A percentile compares a stretch with the other conserved stretches of the same genome.
phyloP scores from a whole-genome alignment of 2,329 filamentous ascomycete species.

The Trichocomaceae sp. region DNA sequence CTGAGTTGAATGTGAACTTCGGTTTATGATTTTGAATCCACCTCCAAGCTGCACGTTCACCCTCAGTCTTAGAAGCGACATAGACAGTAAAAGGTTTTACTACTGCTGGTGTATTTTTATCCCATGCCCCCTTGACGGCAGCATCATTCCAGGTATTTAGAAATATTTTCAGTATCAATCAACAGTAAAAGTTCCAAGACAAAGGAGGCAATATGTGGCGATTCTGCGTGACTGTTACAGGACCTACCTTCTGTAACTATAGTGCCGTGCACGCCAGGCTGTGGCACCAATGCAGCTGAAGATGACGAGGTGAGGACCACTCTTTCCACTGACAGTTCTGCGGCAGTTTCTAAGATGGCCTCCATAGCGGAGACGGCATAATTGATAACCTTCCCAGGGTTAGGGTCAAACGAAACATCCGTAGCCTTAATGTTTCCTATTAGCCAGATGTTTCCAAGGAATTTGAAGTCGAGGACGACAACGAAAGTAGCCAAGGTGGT shows the following conservation, averaged over 20 bases:
- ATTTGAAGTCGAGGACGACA: too few relatives aligned
- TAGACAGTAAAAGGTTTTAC: slow-evolving; percentile 31
- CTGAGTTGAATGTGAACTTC: slow-evolving; percentile 35
- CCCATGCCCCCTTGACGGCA: slow-evolving; percentile 31
- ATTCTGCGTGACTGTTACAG: background rate
- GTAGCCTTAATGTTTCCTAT: background rate
- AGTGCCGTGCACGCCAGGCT: slow-evolving; percentile 8
- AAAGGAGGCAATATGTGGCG: too few relatives aligned
- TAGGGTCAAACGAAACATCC: slow-evolving; percentile 30
- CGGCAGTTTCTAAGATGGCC: slow-evolving; percentile 28
- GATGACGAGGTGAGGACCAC: slow-evolving; percentile 14
- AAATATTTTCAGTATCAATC: background rate
- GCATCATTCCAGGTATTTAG: slow-evolving; percentile 17
- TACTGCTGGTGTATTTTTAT: slow-evolving; percentile 22
- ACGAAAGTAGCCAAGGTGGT: too few relatives aligned
- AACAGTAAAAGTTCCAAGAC: background rate
- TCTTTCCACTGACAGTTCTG: slow-evolving; percentile 13
- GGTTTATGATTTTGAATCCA: slow-evolving; percentile 41
- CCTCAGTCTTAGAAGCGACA: slow-evolving; percentile 42
- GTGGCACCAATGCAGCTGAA: background rate
- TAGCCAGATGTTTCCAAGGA: background rate
- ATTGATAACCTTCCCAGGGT: slow-evolving; percentile 41
- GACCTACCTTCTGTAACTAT: slow-evolving; percentile 7
- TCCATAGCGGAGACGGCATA: slow-evolving; percentile 33
- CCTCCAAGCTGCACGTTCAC: slow-evolving; percentile 43